These are phyloP conservation scores for Blastobotrys terrestris DNA, from an alignment of 805 yeast genomes.

Conservation along the genomic window DNA sequence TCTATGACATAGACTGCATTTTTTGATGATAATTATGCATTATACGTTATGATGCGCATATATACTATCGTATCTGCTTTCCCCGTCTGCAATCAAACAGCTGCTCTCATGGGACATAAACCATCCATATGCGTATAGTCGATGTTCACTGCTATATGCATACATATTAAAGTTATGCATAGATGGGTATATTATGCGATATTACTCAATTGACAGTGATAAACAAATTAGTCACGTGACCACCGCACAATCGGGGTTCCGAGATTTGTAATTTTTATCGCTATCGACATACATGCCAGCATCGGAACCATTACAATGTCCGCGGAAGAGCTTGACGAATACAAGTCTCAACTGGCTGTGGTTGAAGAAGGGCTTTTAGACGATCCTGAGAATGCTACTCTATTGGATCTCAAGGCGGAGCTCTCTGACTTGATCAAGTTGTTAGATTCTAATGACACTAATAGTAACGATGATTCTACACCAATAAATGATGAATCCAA, in stretches of 20 bases:
- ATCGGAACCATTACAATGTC: slow-evolving; percentile 11
- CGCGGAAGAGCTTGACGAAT: slow-evolving; percentile 28
- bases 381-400: slow-evolving; percentile 25
- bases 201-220: too few relatives aligned
- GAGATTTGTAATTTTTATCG: not conserved
- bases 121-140: too few relatives aligned
- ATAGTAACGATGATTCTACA: not conserved
- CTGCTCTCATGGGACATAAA: too few relatives aligned
- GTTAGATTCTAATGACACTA: slow-evolving; percentile 12
- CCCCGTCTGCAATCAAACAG: too few relatives aligned
- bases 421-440: slow-evolving; percentile 26
- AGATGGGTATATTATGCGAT: too few relatives aligned
- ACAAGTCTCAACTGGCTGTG: slow-evolving; percentile 26
- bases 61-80: too few relatives aligned
- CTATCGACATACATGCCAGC: not conserved
- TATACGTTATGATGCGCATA: too few relatives aligned
- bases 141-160: too few relatives aligned
- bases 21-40: too few relatives aligned
- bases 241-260: too few relatives aligned
- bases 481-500: not conserved
- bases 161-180: too few relatives aligned
- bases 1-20: too few relatives aligned
- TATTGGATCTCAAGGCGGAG: slow-evolving; percentile 25
- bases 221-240: not conserved
- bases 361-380: slow-evolving; percentile 25